Conservation (phyloP, 306 rosid genomes). For the Cicer bijugum region DNA sequence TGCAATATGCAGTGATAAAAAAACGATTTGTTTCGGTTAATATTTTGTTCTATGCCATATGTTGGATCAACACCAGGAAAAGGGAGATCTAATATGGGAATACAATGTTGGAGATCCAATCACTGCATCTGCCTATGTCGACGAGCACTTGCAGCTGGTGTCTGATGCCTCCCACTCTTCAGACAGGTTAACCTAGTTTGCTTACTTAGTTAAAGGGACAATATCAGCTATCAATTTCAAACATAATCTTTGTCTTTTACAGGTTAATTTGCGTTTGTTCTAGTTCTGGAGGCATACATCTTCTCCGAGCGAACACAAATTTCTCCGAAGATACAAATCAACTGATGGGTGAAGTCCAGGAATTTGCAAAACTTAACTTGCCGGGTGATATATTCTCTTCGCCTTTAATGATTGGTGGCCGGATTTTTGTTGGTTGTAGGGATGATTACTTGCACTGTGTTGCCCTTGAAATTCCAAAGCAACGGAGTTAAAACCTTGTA, state of each 20-base stretch:
- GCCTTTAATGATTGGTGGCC: conserved; percentile 81
- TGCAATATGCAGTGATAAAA: background rate
- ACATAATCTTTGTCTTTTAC: background rate
- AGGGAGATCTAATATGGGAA: conserved; percentile 71
- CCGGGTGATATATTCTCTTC: conserved; percentile 81
- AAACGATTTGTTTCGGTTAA: conserved; percentile 23
- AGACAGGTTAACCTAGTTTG: conserved; percentile 61
- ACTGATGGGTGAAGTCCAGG: conserved; percentile 52
- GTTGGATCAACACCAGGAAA: conserved; percentile 58
- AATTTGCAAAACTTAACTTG: conserved; percentile 62
- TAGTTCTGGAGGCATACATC: conserved; percentile 69
- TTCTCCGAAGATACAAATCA: conserved; percentile 23
- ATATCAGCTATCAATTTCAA: background rate
- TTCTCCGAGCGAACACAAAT: conserved; percentile 58
- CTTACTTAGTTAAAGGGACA: conserved; percentile 2
- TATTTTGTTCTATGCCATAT: conserved; percentile 35
- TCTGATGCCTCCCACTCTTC: conserved; percentile 50
- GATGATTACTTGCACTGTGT: conserved; percentile 82
- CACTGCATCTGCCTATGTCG: conserved; percentile 80
- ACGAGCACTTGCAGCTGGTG: conserved; percentile 64
- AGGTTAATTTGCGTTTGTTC: conserved; percentile 81
- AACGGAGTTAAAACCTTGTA: conserved; percentile 27
- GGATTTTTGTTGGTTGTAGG: conserved; percentile 82
- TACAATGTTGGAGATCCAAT: conserved; percentile 78
- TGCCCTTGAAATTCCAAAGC: conserved; percentile 49